Evolutionary conservation across 805 yeast species (phyloP).

Genomic region (Metschnikowia cubensis): DNA sequence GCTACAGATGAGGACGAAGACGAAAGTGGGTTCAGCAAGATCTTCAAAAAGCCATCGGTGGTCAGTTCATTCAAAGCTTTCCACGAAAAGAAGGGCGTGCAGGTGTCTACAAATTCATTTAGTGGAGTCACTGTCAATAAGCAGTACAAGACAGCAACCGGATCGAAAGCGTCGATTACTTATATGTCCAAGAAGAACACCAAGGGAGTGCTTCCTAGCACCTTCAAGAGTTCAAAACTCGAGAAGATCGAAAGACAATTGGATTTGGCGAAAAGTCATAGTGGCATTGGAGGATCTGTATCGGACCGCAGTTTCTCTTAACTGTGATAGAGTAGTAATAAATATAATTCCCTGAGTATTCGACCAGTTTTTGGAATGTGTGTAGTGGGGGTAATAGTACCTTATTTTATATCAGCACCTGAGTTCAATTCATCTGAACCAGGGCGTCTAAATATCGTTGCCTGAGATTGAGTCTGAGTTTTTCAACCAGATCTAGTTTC

Average conservation of each 20-base stretch:
- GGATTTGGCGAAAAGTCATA: conserved; percentile 16
- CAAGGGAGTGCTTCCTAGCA: conserved; percentile 18
- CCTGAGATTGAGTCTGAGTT: background rate
- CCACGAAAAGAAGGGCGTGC: conserved; percentile 34
- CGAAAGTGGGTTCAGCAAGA: conserved; percentile 36
- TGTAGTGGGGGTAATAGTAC: too few relatives aligned
- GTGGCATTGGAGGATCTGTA: conserved; percentile 7
- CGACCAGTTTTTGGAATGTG: background rate
- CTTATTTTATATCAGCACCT: background rate
- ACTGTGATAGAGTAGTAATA: background rate
- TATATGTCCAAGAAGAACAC: conserved; percentile 39
- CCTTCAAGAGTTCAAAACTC: conserved; percentile 25
- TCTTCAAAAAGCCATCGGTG: conserved; percentile 43
- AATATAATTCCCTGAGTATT: background rate
- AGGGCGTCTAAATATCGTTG: background rate
- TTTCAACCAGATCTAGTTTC: conserved; percentile 2
- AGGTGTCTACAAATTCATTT: conserved; percentile 39
- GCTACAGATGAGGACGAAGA: conserved; percentile 27
- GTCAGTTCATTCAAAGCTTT: conserved; percentile 44
- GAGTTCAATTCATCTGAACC: background rate
- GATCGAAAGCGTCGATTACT: conserved; percentile 56
- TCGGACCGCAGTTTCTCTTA: conserved; percentile 5
- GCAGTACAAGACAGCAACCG: conserved; percentile 51
- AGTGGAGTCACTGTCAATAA: conserved; percentile 51
- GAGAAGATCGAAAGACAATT: conserved; percentile 26